These are phyloP conservation scores for Pyricularia sp. DNA, from an alignment of 2,329 filamentous ascomycete genomes.

Conservation along the genomic window DNA sequence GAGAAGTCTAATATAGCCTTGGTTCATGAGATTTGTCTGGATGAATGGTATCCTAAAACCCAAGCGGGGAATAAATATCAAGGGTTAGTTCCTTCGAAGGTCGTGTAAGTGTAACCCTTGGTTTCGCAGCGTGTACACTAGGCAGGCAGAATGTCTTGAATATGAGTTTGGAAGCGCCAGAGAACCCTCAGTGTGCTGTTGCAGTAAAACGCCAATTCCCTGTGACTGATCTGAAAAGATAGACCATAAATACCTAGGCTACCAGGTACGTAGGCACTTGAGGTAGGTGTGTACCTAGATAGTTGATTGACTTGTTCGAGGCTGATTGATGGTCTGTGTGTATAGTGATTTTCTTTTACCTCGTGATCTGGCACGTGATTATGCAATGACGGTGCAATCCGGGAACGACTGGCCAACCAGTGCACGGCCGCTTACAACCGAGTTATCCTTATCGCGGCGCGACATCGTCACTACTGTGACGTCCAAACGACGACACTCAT, in stretches of 20 bases:
- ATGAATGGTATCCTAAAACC: not conserved
- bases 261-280: too few species aligned
- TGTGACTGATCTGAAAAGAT: not conserved
- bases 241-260: too few species aligned
- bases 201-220: not conserved
- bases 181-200: too few species aligned
- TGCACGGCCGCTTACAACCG: not conserved
- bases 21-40: not conserved
- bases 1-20: not conserved
- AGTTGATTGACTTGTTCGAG: too few species aligned
- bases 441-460: not conserved
- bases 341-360: not conserved
- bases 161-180: not conserved
- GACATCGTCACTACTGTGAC: not conserved
- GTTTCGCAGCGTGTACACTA: not conserved
- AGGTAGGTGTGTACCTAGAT: too few species aligned
- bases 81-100: not conserved
- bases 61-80: not conserved
- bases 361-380: not conserved
- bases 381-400: not conserved
- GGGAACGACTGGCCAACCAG: not conserved
- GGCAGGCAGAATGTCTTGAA: not conserved
- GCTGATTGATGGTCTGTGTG: too few species aligned
- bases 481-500: not conserved
- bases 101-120: not conserved